phyloP scores from a whole-genome alignment of 768 basidiomycete genomes.

The Lyophyllum decastes region DNA sequence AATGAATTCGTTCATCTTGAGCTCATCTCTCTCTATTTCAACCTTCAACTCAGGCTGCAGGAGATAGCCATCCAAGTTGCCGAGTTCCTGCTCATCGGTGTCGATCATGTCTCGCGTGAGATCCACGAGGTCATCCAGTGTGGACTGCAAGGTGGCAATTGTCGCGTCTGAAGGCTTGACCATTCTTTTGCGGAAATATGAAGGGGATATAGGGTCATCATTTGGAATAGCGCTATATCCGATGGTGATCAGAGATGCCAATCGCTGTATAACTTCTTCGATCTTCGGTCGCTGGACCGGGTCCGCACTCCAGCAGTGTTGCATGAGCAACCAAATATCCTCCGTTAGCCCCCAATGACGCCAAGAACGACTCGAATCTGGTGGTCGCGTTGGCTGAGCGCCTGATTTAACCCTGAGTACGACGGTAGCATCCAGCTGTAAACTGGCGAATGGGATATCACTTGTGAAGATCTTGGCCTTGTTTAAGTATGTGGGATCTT shows the following conservation, averaged over 20 bases:
- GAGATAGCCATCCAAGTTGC: no score
- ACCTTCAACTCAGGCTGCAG: no score
- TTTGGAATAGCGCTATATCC: background rate
- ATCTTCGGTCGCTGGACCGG: background rate
- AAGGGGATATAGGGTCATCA: background rate
- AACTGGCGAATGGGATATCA: background rate
- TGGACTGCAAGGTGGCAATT: no score
- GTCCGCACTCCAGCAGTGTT: background rate
- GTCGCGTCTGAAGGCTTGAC: background rate
- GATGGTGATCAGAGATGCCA: background rate
- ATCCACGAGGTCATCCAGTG: no score
- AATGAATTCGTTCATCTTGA: no score
- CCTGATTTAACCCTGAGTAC: background rate
- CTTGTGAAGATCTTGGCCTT: background rate
- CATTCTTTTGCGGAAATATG: background rate
- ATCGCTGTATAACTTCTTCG: background rate
- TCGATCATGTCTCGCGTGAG: no score
- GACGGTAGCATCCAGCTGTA: background rate
- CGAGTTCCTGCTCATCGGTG: no score
- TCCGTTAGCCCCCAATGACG: slow-evolving; percentile 2
- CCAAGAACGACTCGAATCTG: background rate
- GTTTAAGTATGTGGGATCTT: background rate
- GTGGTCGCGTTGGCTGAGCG: background rate
- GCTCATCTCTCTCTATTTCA: no score
- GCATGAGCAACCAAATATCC: slow-evolving; percentile 1